phyloP scores from a whole-genome alignment of 176 grass and related monocot species.

The Zea mays region DNA sequence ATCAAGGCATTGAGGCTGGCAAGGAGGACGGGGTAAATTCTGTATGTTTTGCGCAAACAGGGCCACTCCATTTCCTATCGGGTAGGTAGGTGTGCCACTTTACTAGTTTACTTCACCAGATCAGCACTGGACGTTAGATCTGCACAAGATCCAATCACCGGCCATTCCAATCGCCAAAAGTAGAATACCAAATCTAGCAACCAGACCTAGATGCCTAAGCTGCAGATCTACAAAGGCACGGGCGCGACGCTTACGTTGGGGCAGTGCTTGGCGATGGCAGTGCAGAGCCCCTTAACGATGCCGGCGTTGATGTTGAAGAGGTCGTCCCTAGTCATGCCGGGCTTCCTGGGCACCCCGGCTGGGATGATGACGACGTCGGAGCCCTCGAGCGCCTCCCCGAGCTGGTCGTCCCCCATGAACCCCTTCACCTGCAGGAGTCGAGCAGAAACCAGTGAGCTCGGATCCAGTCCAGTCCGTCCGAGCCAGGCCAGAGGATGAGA shows the following conservation, averaged over 20 bases:
- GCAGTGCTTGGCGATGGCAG: constrained; percentile 62
- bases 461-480: not conserved
- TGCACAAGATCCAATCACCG: not conserved
- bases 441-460: not conserved
- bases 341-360: constrained; percentile 70
- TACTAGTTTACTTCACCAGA: not conserved
- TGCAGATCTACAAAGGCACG: constrained; percentile 23
- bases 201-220: not conserved
- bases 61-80: not conserved
- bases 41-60: not conserved
- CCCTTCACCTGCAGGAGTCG: constrained; percentile 45
- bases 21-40: not conserved
- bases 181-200: not conserved
- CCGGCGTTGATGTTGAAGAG: constrained; percentile 82
- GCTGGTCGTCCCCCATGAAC: constrained; percentile 49
- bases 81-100: not conserved
- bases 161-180: not conserved
- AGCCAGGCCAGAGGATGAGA: not conserved
- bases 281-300: constrained; percentile 62
- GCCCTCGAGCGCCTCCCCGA: constrained; percentile 55
- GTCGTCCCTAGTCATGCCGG: constrained; percentile 76
- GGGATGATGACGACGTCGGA: constrained; percentile 68
- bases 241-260: constrained; percentile 48
- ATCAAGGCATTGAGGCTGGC: not conserved
- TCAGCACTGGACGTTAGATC: constrained; percentile 2